These are phyloP conservation scores for Periconia sp. DNA, from an alignment of 2,329 filamentous ascomycete genomes.

Conservation along the genomic window DNA sequence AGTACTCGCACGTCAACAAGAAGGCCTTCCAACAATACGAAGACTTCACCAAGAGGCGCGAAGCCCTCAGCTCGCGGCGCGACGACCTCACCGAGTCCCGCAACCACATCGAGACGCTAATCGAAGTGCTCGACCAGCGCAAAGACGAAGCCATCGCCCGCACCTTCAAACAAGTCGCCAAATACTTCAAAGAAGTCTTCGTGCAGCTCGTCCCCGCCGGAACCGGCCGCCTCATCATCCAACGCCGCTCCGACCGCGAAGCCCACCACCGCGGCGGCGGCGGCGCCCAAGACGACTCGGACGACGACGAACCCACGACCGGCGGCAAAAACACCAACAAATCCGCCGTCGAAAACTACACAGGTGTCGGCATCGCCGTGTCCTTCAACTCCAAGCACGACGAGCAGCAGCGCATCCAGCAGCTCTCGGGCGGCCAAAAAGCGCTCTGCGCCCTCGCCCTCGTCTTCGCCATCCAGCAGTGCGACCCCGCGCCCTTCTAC, in stretches of 20 bases:
- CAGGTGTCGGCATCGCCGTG: slow-evolving; percentile 92
- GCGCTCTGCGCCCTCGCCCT: slow-evolving; percentile 95
- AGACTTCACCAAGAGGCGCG: slow-evolving; percentile 90
- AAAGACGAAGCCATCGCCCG: slow-evolving; percentile 98
- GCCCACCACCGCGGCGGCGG: slow-evolving; percentile 70
- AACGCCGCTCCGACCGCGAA: slow-evolving; percentile 79
- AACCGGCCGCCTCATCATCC: slow-evolving; percentile 87
- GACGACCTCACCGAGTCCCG: slow-evolving; percentile 86
- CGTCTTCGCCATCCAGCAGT: slow-evolving; percentile 98
- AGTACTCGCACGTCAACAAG: slow-evolving; percentile 98
- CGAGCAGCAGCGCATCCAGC: slow-evolving; percentile 96
- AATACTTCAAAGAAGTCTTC: slow-evolving; percentile 90
- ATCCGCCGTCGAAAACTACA: slow-evolving; percentile 83
- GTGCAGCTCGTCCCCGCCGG: slow-evolving; percentile 93
- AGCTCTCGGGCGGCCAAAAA: slow-evolving; percentile 96
- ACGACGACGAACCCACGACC: slow-evolving; percentile 35
- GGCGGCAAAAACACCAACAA: slow-evolving; percentile 13
- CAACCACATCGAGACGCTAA: slow-evolving; percentile 85
- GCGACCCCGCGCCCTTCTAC: slow-evolving; percentile 96
- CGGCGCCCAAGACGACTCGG: slow-evolving; percentile 56
- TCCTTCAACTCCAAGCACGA: slow-evolving; percentile 99
- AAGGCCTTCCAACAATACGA: slow-evolving; percentile 99
- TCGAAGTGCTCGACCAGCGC: slow-evolving; percentile 86
- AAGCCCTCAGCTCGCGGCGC: slow-evolving; percentile 79
- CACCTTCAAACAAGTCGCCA: slow-evolving; percentile 96